A percentile compares a stretch with the other conserved stretches of the same genome.
Evolutionary conservation across 768 basidiomycete species (phyloP).

Genomic region (Mycena venus): DNA sequence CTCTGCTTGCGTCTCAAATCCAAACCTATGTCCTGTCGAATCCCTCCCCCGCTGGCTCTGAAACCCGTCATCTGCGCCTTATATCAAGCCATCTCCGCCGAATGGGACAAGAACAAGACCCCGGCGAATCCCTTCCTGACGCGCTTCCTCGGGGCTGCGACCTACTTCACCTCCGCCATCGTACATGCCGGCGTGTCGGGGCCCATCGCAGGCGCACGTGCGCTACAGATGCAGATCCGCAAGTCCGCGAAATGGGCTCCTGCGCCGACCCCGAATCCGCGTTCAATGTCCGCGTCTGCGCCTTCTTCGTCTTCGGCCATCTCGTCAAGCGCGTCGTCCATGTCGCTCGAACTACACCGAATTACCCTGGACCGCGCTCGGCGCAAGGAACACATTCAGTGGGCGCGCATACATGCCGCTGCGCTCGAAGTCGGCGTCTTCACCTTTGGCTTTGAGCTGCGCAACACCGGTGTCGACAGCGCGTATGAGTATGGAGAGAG

Average conservation of each 20-base stretch:
- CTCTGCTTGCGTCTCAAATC: constrained; percentile 67
- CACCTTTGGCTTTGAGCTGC: constrained; percentile 50
- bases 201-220: constrained; percentile 67
- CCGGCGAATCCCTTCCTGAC: constrained; percentile 55
- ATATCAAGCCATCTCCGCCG: constrained; percentile 65
- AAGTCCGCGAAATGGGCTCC: constrained; percentile 69
- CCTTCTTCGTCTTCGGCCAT: constrained; percentile 40
- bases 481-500: constrained; percentile 59
- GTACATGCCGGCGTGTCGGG: constrained; percentile 69
- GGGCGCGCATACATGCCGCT: constrained; percentile 76
- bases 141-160: constrained; percentile 65
- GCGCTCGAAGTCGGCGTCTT: constrained; percentile 72
- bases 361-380: constrained; percentile 72
- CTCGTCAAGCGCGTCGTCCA: constrained; percentile 45
- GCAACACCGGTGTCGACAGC: constrained; percentile 48
- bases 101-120: constrained; percentile 37
- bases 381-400: constrained; percentile 74
- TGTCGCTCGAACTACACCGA: constrained; percentile 73
- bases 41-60: constrained; percentile 64
- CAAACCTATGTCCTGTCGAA: constrained; percentile 62
- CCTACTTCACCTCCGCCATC: constrained; percentile 62
- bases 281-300: constrained; percentile 31
- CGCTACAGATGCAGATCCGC: constrained; percentile 71
- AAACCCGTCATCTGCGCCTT: constrained; percentile 64
- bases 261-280: constrained; percentile 31